phyloP scores from a whole-genome alignment of 2,329 filamentous ascomycete species.

The Madurella mycetomatis region DNA sequence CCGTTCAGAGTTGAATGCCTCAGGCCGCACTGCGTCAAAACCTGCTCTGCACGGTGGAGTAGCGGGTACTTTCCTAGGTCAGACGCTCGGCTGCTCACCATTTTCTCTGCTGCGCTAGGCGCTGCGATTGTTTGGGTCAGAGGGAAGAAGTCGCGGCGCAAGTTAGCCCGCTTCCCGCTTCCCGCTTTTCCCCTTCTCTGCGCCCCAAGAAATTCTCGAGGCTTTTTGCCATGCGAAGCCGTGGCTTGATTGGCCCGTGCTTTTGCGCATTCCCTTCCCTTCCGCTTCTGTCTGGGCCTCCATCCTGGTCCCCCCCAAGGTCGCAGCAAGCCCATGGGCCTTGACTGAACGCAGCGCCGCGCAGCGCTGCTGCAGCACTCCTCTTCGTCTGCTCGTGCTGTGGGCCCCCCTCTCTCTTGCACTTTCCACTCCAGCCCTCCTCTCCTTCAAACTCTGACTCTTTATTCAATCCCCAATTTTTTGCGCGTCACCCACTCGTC shows the following conservation, averaged over 20 bases:
- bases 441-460: slow-evolving; percentile 29
- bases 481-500: slow-evolving; percentile 23
- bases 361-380: slow-evolving; percentile 11
- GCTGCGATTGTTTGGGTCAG: background rate
- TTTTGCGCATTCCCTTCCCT: slow-evolving; percentile 13
- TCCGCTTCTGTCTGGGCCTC: slow-evolving; percentile 7
- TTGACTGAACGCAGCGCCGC: slow-evolving; percentile 18
- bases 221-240: slow-evolving; percentile 11
- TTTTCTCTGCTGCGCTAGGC: background rate
- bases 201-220: background rate
- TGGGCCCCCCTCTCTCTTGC: slow-evolving; percentile 24
- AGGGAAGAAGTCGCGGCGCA: slow-evolving; percentile 5
- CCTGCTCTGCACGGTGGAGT: slow-evolving; percentile 7
- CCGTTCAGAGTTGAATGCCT: slow-evolving; percentile 17
- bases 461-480: slow-evolving; percentile 21
- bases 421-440: slow-evolving; percentile 22
- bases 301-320: slow-evolving; percentile 15
- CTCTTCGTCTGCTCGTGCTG: slow-evolving; percentile 10
- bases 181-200: background rate
- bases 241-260: slow-evolving; percentile 20
- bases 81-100: background rate
- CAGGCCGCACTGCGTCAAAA: slow-evolving; percentile 14
- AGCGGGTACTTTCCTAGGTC: slow-evolving; percentile 5
- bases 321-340: slow-evolving; percentile 18
- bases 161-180: background rate